Conservation (phyloP, 306 rosid species). For the Datisca glomerata region DNA sequence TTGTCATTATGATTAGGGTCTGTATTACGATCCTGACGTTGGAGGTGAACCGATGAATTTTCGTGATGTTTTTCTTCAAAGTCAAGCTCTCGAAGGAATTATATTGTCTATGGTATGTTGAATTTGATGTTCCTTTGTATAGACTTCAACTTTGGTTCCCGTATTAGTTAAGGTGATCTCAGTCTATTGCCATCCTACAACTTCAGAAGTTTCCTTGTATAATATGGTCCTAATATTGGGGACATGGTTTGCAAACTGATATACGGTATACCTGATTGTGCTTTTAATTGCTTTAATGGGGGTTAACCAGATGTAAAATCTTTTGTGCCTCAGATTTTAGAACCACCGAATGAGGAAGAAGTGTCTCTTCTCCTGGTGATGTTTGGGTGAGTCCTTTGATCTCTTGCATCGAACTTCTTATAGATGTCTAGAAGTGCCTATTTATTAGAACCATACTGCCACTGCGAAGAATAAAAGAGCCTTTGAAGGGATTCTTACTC, state of each 20-base stretch:
- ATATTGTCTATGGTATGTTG: constrained; percentile 78
- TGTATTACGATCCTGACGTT: constrained; percentile 70
- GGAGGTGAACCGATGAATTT: constrained; percentile 86
- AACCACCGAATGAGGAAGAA: constrained; percentile 86
- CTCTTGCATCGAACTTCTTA: constrained; percentile 1
- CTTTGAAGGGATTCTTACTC: too few relatives aligned
- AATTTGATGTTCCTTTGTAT: constrained; percentile 1
- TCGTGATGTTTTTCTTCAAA: constrained; percentile 79
- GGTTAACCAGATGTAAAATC: too few relatives aligned
- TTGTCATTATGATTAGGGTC: constrained; percentile 33
- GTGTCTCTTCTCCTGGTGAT: constrained; percentile 85
- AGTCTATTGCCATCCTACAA: not conserved
- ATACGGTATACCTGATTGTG: too few relatives aligned
- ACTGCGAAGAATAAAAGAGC: too few relatives aligned
- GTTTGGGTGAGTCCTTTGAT: constrained; percentile 70
- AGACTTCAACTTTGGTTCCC: not conserved
- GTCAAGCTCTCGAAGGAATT: constrained; percentile 96
- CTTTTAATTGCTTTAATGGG: not conserved
- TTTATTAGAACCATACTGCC: constrained; percentile 11
- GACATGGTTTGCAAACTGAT: too few relatives aligned
- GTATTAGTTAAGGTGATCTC: not conserved
- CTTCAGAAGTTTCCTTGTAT: not conserved
- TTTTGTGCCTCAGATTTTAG: constrained; percentile 82
- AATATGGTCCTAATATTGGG: too few relatives aligned
- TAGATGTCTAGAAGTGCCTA: constrained; percentile 13